Evolutionary conservation across 345 rosid species (phyloP).

Genomic region (Stellera chamaejasme): DNA sequence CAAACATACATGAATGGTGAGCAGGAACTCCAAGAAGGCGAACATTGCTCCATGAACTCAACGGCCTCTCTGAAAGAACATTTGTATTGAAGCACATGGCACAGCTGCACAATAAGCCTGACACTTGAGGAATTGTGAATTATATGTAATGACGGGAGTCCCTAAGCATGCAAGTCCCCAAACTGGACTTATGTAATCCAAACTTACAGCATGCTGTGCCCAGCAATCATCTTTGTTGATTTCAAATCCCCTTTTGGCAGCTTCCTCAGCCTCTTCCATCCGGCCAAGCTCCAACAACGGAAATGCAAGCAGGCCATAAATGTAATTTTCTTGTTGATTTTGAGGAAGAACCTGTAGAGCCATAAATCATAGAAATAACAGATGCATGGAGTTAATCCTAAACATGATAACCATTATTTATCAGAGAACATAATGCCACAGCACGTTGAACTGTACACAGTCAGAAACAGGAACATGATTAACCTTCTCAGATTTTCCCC

Average conservation of each 20-base stretch:
- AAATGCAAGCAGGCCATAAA: conserved; percentile 87
- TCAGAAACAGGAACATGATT: too few relatives aligned
- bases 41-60: conserved; percentile 65
- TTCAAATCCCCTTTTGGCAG: conserved; percentile 67
- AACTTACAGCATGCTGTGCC: conserved; percentile 87
- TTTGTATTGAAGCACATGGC: conserved; percentile 79
- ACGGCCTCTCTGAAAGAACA: conserved; percentile 83
- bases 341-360: conserved; percentile 49
- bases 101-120: conserved; percentile 40
- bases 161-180: background rate
- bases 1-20: conserved; percentile 65
- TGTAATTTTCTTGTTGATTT: conserved; percentile 55
- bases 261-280: conserved; percentile 71
- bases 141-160: background rate
- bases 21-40: conserved; percentile 58
- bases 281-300: conserved; percentile 75
- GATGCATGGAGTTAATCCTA: background rate
- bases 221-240: conserved; percentile 66
- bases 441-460: background rate
- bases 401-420: background rate
- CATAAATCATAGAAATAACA: conserved; percentile 6
- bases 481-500: too few relatives aligned
- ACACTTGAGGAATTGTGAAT: background rate
- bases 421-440: background rate
- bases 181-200: conserved; percentile 3